Base-by-base conservation (phyloP, 257 asterid genomes). In the Lycium ferocissimum region DNA sequence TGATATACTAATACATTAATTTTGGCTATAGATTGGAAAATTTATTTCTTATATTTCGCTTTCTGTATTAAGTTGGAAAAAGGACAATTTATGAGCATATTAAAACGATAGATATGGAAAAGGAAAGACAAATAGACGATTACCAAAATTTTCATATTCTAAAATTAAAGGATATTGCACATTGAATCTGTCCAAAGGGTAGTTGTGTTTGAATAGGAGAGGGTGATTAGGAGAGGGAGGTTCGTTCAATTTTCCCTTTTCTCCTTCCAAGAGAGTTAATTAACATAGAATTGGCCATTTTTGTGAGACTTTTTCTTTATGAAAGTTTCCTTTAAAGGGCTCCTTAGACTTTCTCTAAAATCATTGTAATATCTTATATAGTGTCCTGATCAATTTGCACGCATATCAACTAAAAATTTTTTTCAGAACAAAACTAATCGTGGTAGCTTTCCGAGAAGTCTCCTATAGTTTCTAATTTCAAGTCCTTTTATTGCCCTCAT, bases 181-280 rank as follows among this genome's bases (percentile, higher is more conserved):
- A 76, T 76, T 76, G 81, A 51, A 76, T 76, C 2, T 51, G 45
- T 26, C 81, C 81, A 22, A 76, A 33, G n/a, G 45, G 43, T 66
- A 7, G 4, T 66, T 26, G 73, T 26, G 6, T 73, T 73, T 47
- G 58, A 72, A 43, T 72, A 45, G 26, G 54, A 70, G 78, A 1
- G 78, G 53, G 13, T 37, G 18, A 72, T n/a, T 13, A 67, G 45
- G 45, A 40, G 45, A 40, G 45, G 45, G 6, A 40, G 45, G 10
- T 40, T 43, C 15, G 5, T 66, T 66, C 1, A 66, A 35, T 66
- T 45, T 18, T 5, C 18, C 1, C 17, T 43, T 71, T 72, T 4
- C 12, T 4, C 8, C 20, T 6, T 57, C 20, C 62, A 57, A 15
- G n/a, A 57, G 10, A 18, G 65, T 17, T 7, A 17, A 18, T 54